These are phyloP conservation scores for Botrytis galanthina DNA, from an alignment of 2,329 filamentous ascomycete species.

Conservation along the genomic window DNA sequence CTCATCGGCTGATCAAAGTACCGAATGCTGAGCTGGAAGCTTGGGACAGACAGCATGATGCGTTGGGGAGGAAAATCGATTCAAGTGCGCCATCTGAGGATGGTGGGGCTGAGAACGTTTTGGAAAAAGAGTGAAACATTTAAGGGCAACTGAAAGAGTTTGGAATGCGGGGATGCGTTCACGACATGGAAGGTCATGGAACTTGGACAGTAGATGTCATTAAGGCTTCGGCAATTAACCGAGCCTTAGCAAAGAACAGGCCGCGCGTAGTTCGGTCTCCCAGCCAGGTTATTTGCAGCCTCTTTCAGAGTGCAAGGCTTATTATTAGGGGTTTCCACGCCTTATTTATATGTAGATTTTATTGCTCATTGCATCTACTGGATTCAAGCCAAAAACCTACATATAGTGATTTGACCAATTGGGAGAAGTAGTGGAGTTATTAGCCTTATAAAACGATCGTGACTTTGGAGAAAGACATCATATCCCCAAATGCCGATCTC, in stretches of 20 bases:
- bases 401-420: no score
- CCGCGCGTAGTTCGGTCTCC: background rate
- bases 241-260: slow-evolving; percentile 19
- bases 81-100: background rate
- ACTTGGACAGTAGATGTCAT: background rate
- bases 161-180: background rate
- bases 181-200: slow-evolving; percentile 22
- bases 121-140: background rate
- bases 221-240: background rate
- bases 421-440: slow-evolving; percentile 24
- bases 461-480: slow-evolving; percentile 36
- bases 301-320: background rate
- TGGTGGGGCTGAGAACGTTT: background rate
- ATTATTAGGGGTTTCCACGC: background rate
- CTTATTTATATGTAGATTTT: no score
- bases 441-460: slow-evolving; percentile 25
- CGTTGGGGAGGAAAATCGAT: slow-evolving; percentile 21
- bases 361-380: no score
- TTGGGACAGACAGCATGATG: slow-evolving; percentile 62
- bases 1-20: slow-evolving; percentile 53
- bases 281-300: background rate
- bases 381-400: no score
- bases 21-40: slow-evolving; percentile 47
- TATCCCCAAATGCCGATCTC: slow-evolving; percentile 30
- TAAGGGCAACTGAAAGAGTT: no score